phyloP scores from a whole-genome alignment of 768 basidiomycete species.

The Boletus rubescentipes region DNA sequence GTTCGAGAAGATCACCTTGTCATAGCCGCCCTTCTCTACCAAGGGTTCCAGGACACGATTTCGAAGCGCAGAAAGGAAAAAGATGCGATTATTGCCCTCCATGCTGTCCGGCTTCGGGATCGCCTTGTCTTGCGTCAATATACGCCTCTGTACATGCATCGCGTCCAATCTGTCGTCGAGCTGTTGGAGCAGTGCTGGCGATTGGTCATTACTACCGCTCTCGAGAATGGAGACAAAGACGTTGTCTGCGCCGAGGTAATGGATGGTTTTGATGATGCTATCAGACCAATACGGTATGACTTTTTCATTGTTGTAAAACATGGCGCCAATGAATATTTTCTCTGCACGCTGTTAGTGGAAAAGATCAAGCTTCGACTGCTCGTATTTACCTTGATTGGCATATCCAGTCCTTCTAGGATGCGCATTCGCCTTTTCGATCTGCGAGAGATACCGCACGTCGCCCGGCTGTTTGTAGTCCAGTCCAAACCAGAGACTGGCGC shows the following conservation, averaged over 20 bases:
- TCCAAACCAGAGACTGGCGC: constrained; percentile 1
- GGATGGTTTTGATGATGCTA: constrained; percentile 34
- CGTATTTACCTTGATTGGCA: constrained; percentile 10
- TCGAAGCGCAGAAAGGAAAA: constrained; percentile 28
- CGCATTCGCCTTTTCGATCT: constrained; percentile 14
- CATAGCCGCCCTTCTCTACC: constrained; percentile 34
- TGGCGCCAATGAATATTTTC: constrained; percentile 28
- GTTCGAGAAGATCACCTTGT: constrained; percentile 42
- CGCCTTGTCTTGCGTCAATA: constrained; percentile 9
- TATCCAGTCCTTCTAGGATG: constrained; percentile 16
- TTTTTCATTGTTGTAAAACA: constrained; percentile 39
- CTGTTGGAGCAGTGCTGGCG: constrained; percentile 10
- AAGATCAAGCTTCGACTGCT: neutral
- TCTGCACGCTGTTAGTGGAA: constrained; percentile 1
- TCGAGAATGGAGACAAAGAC: constrained; percentile 44
- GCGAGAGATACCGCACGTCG: constrained; percentile 16
- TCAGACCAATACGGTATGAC: constrained; percentile 41
- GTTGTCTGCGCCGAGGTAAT: constrained; percentile 41
- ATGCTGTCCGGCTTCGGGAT: constrained; percentile 9
- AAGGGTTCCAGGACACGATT: constrained; percentile 45
- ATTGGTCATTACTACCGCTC: constrained; percentile 30
- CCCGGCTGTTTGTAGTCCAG: constrained; percentile 1
- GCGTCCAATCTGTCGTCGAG: constrained; percentile 7
- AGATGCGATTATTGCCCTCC: neutral
- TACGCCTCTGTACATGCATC: constrained; percentile 15